Evolutionary conservation across 768 basidiomycete genomes (phyloP).

Genomic region (Boletus reticuloceps): DNA sequence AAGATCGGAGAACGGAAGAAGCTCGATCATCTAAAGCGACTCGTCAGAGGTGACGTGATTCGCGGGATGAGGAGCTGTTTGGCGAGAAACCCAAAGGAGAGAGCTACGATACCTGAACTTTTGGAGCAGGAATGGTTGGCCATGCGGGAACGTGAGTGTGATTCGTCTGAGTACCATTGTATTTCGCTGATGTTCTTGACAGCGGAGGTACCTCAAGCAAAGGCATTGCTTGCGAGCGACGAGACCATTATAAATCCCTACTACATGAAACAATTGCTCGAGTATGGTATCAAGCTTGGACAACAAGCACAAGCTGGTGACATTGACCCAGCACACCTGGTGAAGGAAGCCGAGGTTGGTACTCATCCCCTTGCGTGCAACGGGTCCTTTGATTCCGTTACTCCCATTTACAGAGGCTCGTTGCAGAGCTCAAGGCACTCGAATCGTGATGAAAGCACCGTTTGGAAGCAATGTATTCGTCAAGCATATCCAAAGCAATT

Average conservation of each 20-base stretch:
- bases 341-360: conserved; percentile 58
- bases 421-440: conserved; percentile 57
- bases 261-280: conserved; percentile 73
- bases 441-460: conserved; percentile 31
- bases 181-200: not conserved
- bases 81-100: conserved; percentile 71
- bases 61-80: conserved; percentile 81
- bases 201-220: conserved; percentile 31
- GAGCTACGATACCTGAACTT: conserved; percentile 86
- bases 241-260: conserved; percentile 77
- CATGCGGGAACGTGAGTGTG: conserved; percentile 41
- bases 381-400: not conserved
- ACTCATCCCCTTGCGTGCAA: not conserved
- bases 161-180: not conserved
- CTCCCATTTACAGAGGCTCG: conserved; percentile 48
- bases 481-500: conserved; percentile 24
- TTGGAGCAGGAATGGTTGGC: conserved; percentile 78
- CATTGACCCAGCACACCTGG: conserved; percentile 46
- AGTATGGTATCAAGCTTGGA: conserved; percentile 68
- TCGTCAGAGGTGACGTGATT: conserved; percentile 76
- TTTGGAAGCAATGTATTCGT: conserved; percentile 28
- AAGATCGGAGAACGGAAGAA: conserved; percentile 41
- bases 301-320: conserved; percentile 36
- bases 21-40: conserved; percentile 65
- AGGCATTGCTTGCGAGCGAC: conserved; percentile 39